Base-by-base conservation (phyloP, 192 early-diverging fungal genomes). In the Coemansia sp. region DNA sequence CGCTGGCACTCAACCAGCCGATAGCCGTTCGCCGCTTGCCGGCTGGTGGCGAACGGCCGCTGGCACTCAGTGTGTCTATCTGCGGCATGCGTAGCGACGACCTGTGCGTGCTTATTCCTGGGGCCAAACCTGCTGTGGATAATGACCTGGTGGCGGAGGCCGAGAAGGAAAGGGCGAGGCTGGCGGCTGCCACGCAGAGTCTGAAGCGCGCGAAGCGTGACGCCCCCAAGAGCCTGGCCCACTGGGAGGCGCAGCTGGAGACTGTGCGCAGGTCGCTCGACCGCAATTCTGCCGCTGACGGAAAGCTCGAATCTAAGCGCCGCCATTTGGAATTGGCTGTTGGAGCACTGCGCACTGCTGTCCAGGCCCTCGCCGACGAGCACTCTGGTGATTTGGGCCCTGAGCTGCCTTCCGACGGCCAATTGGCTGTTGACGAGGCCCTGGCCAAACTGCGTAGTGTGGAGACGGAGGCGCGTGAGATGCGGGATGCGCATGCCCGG, bases 21-120 rank as follows among this genome's bases (percentile, higher is more conserved):
- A 60, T 82, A 8, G 14, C 46, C 3, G 58, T 82, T 17, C 68
- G 75, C 66, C 62, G 57, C 4, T 43, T 82, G n/a, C n/a, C 55
- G 16, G 32, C 14, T 32, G 55, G 17, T 58, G 28, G 14, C 33
- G 58, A 37, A 17, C 37, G 19, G 55, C 14, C 57, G 69, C 60
- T 53, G 30, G 55, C 66, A 13, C 55, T 82, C 14, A 47, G 66
- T 21, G 40, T 82, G 17, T 19, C 75, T 0, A 42, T 82, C 2
- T 77, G 71, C 28, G 75, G 80, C 4, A 63, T 82, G 75, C 71
- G 75, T 59, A 82, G 80, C 63, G 72, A 76, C 28, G 75, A 77
- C 28, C 66, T 82, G 28, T 19, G n/a, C 14, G 69, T 82, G 17
- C 35, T 55, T 21, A 26, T 40, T 30, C 6, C 32, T 1, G 9